These are phyloP conservation scores for Hypomyces perniciosus DNA, from an alignment of 2,329 filamentous ascomycete species.

Conservation along the genomic window DNA sequence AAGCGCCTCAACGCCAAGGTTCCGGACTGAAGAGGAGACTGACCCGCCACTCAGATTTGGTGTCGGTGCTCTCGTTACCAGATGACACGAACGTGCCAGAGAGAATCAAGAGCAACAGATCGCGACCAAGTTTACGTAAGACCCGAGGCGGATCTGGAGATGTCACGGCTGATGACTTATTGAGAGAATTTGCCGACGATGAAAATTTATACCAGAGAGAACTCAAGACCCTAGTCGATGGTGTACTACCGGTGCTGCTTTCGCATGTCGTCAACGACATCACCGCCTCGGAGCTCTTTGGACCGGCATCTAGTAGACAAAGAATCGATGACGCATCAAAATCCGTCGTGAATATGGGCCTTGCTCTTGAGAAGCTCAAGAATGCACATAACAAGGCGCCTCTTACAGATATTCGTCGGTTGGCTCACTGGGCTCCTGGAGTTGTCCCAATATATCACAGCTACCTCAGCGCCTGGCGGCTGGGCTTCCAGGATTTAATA, in stretches of 20 bases:
- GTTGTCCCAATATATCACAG: constrained; percentile 74
- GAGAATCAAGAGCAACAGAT: constrained; percentile 63
- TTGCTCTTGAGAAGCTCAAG: constrained; percentile 79
- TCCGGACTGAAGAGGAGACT: constrained; percentile 64
- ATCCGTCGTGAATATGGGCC: constrained; percentile 90
- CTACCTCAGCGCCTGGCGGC: constrained; percentile 82
- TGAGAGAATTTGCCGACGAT: constrained; percentile 75
- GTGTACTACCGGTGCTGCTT: constrained; percentile 87
- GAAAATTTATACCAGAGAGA: constrained; percentile 86
- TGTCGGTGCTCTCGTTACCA: constrained; percentile 81
- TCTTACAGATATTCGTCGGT: constrained; percentile 60
- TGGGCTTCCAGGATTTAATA: constrained; percentile 91
- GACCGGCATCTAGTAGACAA: constrained; percentile 43
- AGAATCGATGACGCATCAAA: constrained; percentile 63
- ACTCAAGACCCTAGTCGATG: constrained; percentile 86
- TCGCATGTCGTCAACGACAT: constrained; percentile 73
- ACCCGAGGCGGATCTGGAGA: constrained; percentile 60
- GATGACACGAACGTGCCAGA: constrained; percentile 49
- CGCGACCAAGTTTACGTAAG: constrained; percentile 71
- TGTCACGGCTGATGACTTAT: constrained; percentile 67
- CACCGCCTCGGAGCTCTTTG: constrained; percentile 62
- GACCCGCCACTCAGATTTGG: constrained; percentile 87
- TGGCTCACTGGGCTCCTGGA: constrained; percentile 76
- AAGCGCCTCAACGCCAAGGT: constrained; percentile 35
- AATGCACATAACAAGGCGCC: constrained; percentile 76